Evolutionary conservation across 257 asterid genomes (phyloP), one percentile per base, ranked within the genome.

Genomic region (Forsythia viridissima): DNA sequence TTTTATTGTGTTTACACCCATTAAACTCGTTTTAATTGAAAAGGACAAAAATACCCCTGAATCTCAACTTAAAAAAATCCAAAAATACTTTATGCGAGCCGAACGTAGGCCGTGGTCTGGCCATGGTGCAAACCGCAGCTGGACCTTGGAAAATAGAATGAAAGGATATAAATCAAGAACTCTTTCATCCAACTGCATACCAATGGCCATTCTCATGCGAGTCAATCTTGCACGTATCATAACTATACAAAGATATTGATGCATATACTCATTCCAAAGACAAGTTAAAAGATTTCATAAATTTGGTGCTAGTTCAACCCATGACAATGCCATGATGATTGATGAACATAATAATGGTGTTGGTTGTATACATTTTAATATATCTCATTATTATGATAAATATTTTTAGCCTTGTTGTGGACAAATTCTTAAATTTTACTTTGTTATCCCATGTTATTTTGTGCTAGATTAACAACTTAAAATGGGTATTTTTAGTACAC

Each of bases 301-400:
- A 51, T 3, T 4, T 11, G 21, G 13, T 79, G 21, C 79, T 83
- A 6, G 83, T 83, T 61, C 38, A 79, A 12, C 83, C 86, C 0
- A 16, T 67, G 6, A 48, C 38, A 20, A 6, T 61, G n/a, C 36
- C 15, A 9, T 21, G 38, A 61, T 61, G 34, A 18, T 8, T 21
- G 69, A 61, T 21, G 20, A 55, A 18, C 30, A 55, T 55, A 55
- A 30, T 8, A 6, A 18, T 4, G 3, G 20, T 55, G 65, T 55
- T 6, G 65, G 34, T 20, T 13, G 63, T 52, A 8, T 43, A 24
- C 24, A 24, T 24, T 24, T 24, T 24, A 24, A 24, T 24, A 24
- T 24, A 24, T 24, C 24, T 24, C 24, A 24, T 0, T 24, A 24
- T 24, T 24, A 24, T 24, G 24, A 24, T 24, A 24, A 24, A 24